Evolutionary conservation across 164 flowering plant species (phyloP), one percentile per base, ranked within the genome.

Genomic region (Paratinospora sagittata): DNA sequence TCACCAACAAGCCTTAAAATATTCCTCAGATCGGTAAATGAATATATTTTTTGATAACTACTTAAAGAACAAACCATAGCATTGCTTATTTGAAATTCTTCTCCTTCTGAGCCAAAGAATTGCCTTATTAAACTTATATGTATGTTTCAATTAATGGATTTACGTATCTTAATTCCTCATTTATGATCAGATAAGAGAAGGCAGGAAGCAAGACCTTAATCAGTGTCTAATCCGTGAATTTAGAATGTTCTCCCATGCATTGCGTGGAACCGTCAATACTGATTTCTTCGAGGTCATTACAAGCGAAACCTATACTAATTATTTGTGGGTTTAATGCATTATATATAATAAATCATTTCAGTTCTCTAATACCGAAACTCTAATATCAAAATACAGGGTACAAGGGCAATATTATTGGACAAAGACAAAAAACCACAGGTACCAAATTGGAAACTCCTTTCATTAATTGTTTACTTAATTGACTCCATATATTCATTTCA

Each of bases 141-240:
- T n/a, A n/a, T n/a, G n/a, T n/a, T n/a, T n/a, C n/a, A n/a, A n/a
- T n/a, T n/a, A n/a, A n/a, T n/a, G n/a, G n/a, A n/a, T n/a, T n/a
- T n/a, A n/a, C n/a, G n/a, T n/a, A n/a, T n/a, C n/a, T n/a, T n/a
- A n/a, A n/a, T n/a, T n/a, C n/a, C n/a, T n/a, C n/a, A n/a, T n/a
- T n/a, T n/a, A n/a, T n/a, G n/a, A n/a, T n/a, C n/a, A n/a, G n/a
- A n/a, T n/a, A n/a, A 85, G 97, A 83, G 89, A 85, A 82, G 96
- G 97, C 10, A 83, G 97, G 81, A 82, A 87, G 19, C 89, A 87
- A 76, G 89, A 89, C 43, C 69, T 93, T 68, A 93, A 90, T 49
- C 87, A 83, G 76, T 93, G 98, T 79, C 91, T 91, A 71, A 72
- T 79, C 23, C 85, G 90, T 3, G 97, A 93, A 57, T 91, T 84